Evolutionary conservation across 108 stramenopile species (phyloP).

Genomic region (Nitzschia sp.): DNA sequence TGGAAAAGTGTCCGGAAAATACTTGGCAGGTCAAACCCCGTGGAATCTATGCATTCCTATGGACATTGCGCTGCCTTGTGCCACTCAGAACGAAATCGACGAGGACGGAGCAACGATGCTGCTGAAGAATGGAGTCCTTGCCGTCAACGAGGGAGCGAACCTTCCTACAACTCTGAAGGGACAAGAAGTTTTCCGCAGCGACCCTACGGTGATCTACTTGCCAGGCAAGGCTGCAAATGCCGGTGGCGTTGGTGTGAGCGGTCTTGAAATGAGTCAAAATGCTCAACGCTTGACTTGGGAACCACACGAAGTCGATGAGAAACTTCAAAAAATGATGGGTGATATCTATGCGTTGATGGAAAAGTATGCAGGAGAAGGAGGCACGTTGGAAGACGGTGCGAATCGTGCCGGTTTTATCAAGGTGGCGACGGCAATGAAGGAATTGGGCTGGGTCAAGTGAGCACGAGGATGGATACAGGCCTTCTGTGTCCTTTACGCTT

Average conservation of each 20-base stretch:
- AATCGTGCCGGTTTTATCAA: slow-evolving; percentile 83
- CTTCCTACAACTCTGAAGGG: slow-evolving; percentile 68
- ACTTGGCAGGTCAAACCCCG: slow-evolving; percentile 40
- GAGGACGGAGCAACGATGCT: slow-evolving; percentile 43
- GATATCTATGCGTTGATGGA: slow-evolving; percentile 67
- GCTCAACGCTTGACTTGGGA: slow-evolving; percentile 72
- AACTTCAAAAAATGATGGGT: slow-evolving; percentile 77
- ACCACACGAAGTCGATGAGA: slow-evolving; percentile 67
- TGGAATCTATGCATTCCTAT: slow-evolving; percentile 46
- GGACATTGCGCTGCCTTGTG: slow-evolving; percentile 80
- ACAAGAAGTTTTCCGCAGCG: slow-evolving; percentile 57
- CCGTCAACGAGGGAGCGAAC: slow-evolving; percentile 79
- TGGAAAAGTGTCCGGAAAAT: slow-evolving; percentile 34
- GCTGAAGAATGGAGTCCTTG: slow-evolving; percentile 57
- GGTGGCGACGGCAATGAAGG: slow-evolving; percentile 75
- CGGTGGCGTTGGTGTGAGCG: slow-evolving; percentile 81
- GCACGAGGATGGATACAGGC: not conserved
- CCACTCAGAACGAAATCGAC: slow-evolving; percentile 87
- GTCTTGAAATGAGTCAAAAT: slow-evolving; percentile 86
- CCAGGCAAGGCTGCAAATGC: slow-evolving; percentile 86
- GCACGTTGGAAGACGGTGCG: slow-evolving; percentile 81
- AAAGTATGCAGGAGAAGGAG: slow-evolving; percentile 42
- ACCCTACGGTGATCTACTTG: slow-evolving; percentile 58
- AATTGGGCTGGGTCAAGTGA: slow-evolving; percentile 72
- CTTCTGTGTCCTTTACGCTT: not conserved